Percentiles rank a stretch among this genome's conserved stretches.
phyloP scores from a whole-genome alignment of 371 early-diverging fungal species.

The Haplosporangium sp. region DNA sequence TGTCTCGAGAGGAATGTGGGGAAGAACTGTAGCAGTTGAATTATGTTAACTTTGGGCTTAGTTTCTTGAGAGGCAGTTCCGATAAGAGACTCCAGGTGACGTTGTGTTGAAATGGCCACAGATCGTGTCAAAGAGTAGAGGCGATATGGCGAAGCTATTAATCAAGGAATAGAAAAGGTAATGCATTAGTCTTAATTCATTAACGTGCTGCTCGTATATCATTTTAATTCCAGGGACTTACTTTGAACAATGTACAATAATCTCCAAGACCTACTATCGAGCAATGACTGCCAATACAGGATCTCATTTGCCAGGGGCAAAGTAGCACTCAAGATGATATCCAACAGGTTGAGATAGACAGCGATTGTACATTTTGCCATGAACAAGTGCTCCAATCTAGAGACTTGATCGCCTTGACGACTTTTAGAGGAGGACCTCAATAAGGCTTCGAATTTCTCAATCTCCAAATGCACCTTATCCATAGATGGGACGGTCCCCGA shows the following conservation, averaged over 20 bases:
- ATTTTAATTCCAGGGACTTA: slow-evolving; percentile 27
- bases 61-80: slow-evolving; percentile 17
- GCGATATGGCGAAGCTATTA: slow-evolving; percentile 63
- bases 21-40: slow-evolving; percentile 50
- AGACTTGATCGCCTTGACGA: background rate
- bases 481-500: slow-evolving; percentile 33
- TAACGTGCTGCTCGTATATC: background rate
- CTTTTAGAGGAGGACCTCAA: background rate
- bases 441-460: slow-evolving; percentile 34
- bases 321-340: slow-evolving; percentile 70
- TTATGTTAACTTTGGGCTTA: slow-evolving; percentile 12
- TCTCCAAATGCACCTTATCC: slow-evolving; percentile 35
- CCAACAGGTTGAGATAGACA: slow-evolving; percentile 72
- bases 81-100: slow-evolving; percentile 46
- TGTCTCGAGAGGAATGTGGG: slow-evolving; percentile 46
- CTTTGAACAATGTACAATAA: slow-evolving; percentile 72
- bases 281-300: slow-evolving; percentile 76
- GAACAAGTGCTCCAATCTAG: slow-evolving; percentile 63
- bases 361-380: slow-evolving; percentile 67
- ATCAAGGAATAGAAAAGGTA: background rate
- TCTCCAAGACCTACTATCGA: slow-evolving; percentile 62
- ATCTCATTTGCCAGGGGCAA: slow-evolving; percentile 75
- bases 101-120: slow-evolving; percentile 25
- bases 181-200: slow-evolving; percentile 8
- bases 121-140: slow-evolving; percentile 52